Base-by-base conservation (phyloP, 768 basidiomycete species). In the Neoboletus brunneissimus region DNA sequence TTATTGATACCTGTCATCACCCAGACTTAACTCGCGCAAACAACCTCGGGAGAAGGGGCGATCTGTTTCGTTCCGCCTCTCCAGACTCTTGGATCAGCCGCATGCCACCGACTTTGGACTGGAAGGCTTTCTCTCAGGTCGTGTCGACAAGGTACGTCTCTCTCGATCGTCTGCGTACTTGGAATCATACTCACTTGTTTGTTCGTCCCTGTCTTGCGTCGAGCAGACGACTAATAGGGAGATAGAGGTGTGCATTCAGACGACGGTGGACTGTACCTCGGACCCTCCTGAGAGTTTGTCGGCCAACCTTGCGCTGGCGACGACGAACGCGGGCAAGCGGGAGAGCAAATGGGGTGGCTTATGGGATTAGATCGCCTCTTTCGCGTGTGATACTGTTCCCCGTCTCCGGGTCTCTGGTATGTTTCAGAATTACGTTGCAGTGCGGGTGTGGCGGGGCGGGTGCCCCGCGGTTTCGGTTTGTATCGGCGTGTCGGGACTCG, bases 1-100 rank as follows among this genome's bases (percentile, higher is more conserved):
- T 34, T 37, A 50, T 37, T n/a, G 42, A 6, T 53, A 16, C 2
- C 20, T 27, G 3, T 37, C 45, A 16, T 45, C 22, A 48, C 61
- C 11, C 58, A 75, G 79, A 38, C 73, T 84, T 37, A 84, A 83
- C 54, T 74, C 77, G 5, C 74, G 81, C 2, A 69, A 72, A 35
- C 56, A 67, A 4, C 69, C 77, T 31, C 76, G 74, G 54, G 45
- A 16, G 12, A 67, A 68, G 32, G 54, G 74, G 1, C 71, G 73
- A 7, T 53, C 66, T 1, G 58, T 76, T 22, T 77, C 80, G 2
- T 72, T 81, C 42, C 73, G 73, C 55, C 72, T 81, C 31, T 77
- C 75, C 12, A 69, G 71, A 15, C 62, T 77, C n/a, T 69, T 72
- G 1, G 45, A 53, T 22, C 54, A 47, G 1, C 35, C 38, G 18